These are phyloP conservation scores for Coffea canephora DNA, from an alignment of 257 asterid species.

Conservation along the genomic window DNA sequence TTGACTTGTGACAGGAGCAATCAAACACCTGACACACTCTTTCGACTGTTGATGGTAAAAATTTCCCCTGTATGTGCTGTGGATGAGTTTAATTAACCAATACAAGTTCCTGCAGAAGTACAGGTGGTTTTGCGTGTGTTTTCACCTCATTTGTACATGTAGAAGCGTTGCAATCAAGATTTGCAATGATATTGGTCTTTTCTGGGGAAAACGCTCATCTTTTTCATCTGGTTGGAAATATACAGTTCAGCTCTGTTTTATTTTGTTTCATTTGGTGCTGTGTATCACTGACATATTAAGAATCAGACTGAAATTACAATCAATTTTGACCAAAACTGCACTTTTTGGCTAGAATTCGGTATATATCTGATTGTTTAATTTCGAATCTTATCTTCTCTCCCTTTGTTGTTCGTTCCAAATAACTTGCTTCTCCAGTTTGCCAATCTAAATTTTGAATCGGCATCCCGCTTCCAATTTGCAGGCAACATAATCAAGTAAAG, in stretches of 20 bases:
- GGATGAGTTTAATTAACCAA: conserved; percentile 6
- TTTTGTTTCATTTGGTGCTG: neutral
- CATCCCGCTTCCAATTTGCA: neutral
- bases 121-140: neutral
- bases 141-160: conserved; percentile 12
- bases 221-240: neutral
- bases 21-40: neutral
- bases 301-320: neutral
- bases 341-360: neutral
- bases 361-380: too few relatives aligned
- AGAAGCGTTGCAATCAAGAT: neutral
- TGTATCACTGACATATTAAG: neutral
- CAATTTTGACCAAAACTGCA: too few relatives aligned
- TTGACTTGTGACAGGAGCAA: neutral
- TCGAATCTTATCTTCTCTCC: too few relatives aligned
- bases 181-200: neutral
- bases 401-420: too few relatives aligned
- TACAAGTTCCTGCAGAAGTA: conserved; percentile 7
- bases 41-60: neutral
- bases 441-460: too few relatives aligned
- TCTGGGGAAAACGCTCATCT: neutral
- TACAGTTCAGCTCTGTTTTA: neutral
- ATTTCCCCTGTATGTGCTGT: neutral
- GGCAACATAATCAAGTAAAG: neutral
- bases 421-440: too few relatives aligned